These are phyloP conservation scores for Leersia perrieri DNA, from an alignment of 176 grass and related monocot genomes.

Conservation along the genomic window DNA sequence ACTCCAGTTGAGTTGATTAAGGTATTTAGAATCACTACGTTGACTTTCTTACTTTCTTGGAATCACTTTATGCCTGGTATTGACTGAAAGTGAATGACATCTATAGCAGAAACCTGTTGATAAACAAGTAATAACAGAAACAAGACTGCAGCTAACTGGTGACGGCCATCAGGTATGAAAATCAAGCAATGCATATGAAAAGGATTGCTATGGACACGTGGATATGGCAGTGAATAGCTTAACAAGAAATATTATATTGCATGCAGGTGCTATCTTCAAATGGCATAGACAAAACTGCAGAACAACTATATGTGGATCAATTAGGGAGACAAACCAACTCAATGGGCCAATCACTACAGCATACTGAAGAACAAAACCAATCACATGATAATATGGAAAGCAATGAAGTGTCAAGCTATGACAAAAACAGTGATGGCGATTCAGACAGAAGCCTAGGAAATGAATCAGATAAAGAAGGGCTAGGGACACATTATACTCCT, in stretches of 20 bases:
- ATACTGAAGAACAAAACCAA: constrained; percentile 19
- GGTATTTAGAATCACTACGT: too few relatives aligned
- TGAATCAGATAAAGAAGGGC: constrained; percentile 18
- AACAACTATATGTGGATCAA: neutral
- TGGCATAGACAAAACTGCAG: neutral
- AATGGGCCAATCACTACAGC: neutral
- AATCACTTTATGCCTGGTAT: too few relatives aligned
- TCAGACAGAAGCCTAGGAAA: constrained; percentile 24
- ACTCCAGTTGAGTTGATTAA: too few relatives aligned
- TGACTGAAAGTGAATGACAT: too few relatives aligned
- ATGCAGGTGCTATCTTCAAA: constrained; percentile 11
- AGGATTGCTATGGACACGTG: neutral
- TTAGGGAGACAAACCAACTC: neutral
- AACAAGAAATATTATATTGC: neutral
- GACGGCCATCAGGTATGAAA: constrained; percentile 14
- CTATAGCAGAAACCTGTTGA: too few relatives aligned
- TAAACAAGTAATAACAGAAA: too few relatives aligned
- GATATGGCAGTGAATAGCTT: constrained; percentile 3
- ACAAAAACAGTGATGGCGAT: constrained; percentile 9
- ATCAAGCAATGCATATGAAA: neutral
- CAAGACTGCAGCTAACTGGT: neutral
- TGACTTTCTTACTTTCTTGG: too few relatives aligned
- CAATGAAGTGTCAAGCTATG: neutral
- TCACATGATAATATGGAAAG: constrained; percentile 17
- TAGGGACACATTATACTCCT: constrained; percentile 7